Conservation (phyloP, 768 basidiomycete species). For the Collybiopsis luxurians region DNA sequence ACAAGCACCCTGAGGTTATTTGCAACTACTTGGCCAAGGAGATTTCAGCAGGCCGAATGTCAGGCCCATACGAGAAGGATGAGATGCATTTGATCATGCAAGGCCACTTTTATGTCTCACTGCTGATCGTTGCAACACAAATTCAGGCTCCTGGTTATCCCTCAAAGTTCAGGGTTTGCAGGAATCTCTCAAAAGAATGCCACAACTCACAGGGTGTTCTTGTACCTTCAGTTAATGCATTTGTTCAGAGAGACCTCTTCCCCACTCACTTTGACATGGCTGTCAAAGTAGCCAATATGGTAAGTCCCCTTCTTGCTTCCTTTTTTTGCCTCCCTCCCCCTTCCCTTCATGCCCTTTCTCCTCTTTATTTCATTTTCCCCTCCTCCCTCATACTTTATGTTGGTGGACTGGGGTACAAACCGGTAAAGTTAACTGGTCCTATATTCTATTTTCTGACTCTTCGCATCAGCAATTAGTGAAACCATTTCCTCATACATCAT, state of each 20-base stretch:
- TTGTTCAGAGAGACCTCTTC: conserved; percentile 2
- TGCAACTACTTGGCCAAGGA: conserved; percentile 16
- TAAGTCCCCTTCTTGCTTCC: background rate
- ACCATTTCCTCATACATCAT: too few relatives aligned
- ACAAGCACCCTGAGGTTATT: background rate
- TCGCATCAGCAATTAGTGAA: too few relatives aligned
- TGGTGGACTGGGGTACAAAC: background rate
- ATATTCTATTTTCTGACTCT: too few relatives aligned
- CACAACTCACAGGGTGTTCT: background rate
- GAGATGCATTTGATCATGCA: conserved; percentile 17
- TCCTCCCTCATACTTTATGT: background rate
- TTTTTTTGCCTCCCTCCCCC: background rate
- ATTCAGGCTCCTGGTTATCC: conserved; percentile 2
- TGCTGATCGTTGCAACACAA: conserved; percentile 4
- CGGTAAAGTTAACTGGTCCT: too few relatives aligned
- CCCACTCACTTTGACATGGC: conserved; percentile 4
- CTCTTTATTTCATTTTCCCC: background rate
- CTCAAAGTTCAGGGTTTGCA: conserved; percentile 11
- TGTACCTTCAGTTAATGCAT: conserved; percentile 1
- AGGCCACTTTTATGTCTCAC: conserved; percentile 7
- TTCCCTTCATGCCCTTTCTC: background rate
- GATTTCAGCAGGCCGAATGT: conserved; percentile 10
- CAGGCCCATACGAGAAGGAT: conserved; percentile 17
- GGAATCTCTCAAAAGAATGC: conserved; percentile 7
- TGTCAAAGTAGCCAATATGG: conserved; percentile 5